A percentile compares a stretch with the other conserved stretches of the same genome.
Conservation (phyloP, 2,329 filamentous ascomycete genomes). For the Ascochyta koolunga region DNA sequence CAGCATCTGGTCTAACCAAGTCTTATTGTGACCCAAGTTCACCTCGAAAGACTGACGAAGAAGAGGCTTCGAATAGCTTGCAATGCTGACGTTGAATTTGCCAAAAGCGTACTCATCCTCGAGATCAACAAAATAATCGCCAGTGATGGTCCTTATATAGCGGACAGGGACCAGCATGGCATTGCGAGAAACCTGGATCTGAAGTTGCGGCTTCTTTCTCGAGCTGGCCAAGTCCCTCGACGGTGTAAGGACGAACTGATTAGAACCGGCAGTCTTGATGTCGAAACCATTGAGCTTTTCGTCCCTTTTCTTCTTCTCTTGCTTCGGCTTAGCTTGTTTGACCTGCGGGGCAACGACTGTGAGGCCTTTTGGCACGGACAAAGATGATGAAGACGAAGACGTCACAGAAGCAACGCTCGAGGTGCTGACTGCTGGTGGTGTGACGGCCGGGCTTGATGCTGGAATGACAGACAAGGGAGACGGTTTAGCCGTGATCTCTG, state of each 20-base stretch:
- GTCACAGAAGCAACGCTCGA: slow-evolving; percentile 4
- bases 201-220: slow-evolving; percentile 55
- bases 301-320: slow-evolving; percentile 20
- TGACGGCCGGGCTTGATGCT: background rate
- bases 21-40: slow-evolving; percentile 41
- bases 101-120: slow-evolving; percentile 58
- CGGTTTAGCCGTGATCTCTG: slow-evolving; percentile 7
- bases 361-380: slow-evolving; percentile 11
- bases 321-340: slow-evolving; percentile 14
- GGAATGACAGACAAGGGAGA: slow-evolving; percentile 4
- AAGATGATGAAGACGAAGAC: background rate
- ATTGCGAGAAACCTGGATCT: slow-evolving; percentile 56
- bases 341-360: slow-evolving; percentile 26
- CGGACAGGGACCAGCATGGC: slow-evolving; percentile 52
- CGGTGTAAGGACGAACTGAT: slow-evolving; percentile 59
- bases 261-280: slow-evolving; percentile 60
- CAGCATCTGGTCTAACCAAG: slow-evolving; percentile 31
- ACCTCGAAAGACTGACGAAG: slow-evolving; percentile 44
- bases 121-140: slow-evolving; percentile 59
- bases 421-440: slow-evolving; percentile 10
- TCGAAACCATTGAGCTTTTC: slow-evolving; percentile 54
- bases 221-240: slow-evolving; percentile 51
- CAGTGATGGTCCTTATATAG: slow-evolving; percentile 57
- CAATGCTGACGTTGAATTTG: slow-evolving; percentile 56
- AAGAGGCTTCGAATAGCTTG: slow-evolving; percentile 45